Evolutionary conservation across 176 grass and related monocot species (phyloP).

Genomic region (Phoenix dactylifera): DNA sequence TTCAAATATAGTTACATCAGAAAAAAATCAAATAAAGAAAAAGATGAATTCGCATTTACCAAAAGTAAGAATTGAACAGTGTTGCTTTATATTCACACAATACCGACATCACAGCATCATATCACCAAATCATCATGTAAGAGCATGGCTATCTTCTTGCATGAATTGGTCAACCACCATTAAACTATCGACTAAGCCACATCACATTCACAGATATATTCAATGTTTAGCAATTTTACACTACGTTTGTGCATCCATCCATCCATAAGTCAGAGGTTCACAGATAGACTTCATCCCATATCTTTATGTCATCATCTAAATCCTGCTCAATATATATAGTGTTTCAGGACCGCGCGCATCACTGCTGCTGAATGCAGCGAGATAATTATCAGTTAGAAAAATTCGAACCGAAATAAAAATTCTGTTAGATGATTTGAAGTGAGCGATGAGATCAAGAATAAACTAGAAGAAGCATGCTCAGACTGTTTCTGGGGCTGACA

Average conservation of each 20-base stretch:
- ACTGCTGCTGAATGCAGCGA: slow-evolving; percentile 51
- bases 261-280: not conserved
- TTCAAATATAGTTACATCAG: not conserved
- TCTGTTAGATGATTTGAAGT: slow-evolving; percentile 74
- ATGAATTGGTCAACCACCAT: too few relatives aligned
- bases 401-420: slow-evolving; percentile 46
- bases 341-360: slow-evolving; percentile 69
- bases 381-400: slow-evolving; percentile 48
- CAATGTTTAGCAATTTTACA: too few relatives aligned
- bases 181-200: too few relatives aligned
- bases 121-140: too few relatives aligned
- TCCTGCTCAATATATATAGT: not conserved
- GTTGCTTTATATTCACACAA: not conserved
- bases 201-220: too few relatives aligned
- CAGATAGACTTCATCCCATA: not conserved
- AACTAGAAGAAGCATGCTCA: slow-evolving; percentile 70
- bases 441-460: slow-evolving; percentile 66
- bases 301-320: not conserved
- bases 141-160: too few relatives aligned
- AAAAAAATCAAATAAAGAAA: too few relatives aligned
- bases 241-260: not conserved
- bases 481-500: slow-evolving; percentile 70
- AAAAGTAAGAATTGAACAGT: not conserved
- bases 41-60: not conserved
- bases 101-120: too few relatives aligned